Conservation (phyloP, 305 asterid genomes). For the Petunia hybrid region DNA sequence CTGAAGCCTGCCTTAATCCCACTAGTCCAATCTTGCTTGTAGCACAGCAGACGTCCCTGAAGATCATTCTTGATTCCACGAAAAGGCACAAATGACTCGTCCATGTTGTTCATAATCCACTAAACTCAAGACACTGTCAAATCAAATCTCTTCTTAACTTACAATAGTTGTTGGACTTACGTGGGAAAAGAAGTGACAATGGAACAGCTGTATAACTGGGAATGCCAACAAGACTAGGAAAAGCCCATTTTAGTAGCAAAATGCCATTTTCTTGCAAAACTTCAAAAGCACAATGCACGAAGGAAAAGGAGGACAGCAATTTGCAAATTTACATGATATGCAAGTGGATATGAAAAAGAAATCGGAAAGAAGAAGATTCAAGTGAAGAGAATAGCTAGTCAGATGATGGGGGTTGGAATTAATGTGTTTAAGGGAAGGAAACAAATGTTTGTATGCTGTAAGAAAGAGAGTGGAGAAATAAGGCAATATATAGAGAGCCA, state of each 20-base stretch:
- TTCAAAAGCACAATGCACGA: not conserved
- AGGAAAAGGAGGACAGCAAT: not conserved
- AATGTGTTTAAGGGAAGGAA: not conserved
- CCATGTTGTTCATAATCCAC: constrained; percentile 47
- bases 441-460: constrained; percentile 14
- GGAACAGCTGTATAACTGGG: not conserved
- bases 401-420: not conserved
- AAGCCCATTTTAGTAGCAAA: not conserved
- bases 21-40: constrained; percentile 94
- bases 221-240: not conserved
- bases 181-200: not conserved
- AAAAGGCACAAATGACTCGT: constrained; percentile 85
- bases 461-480: constrained; percentile 11
- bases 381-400: not conserved
- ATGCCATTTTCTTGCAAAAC: not conserved
- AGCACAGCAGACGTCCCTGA: constrained; percentile 72
- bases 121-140: not conserved
- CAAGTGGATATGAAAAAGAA: not conserved
- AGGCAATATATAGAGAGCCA: constrained; percentile 19
- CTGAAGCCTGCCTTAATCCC: constrained; percentile 88
- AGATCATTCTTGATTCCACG: constrained; percentile 88
- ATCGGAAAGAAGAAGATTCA: constrained; percentile 4
- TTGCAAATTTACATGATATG: constrained; percentile 7
- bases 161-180: not conserved
- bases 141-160: constrained; percentile 23